Percentiles rank a stretch among this genome's conserved stretches.
Conservation (phyloP, 495 filamentous ascomycete genomes). For the Trichoderma asperelloides region DNA sequence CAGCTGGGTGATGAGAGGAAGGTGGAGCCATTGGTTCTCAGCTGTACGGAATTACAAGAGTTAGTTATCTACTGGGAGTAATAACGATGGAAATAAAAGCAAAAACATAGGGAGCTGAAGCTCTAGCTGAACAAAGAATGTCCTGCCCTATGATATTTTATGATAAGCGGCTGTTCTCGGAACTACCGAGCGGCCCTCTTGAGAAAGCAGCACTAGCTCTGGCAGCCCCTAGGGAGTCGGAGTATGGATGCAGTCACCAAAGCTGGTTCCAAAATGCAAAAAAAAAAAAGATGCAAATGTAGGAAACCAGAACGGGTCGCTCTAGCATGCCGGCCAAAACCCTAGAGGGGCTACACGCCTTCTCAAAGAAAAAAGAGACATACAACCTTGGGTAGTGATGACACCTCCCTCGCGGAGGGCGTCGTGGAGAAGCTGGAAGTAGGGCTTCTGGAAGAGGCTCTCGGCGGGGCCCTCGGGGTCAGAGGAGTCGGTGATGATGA, state of each 20-base stretch:
- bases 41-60: conserved; percentile 42
- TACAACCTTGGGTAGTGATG: conserved; percentile 99
- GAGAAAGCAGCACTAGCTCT: conserved; percentile 11
- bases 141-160: background rate
- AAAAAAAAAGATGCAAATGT: background rate
- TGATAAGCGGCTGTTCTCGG: background rate
- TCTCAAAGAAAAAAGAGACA: conserved; percentile 56
- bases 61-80: conserved; percentile 19
- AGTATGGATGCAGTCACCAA: conserved; percentile 7
- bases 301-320: conserved; percentile 4
- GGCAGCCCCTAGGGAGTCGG: conserved; percentile 10
- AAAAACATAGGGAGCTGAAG: background rate
- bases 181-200: conserved; percentile 7
- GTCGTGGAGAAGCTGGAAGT: conserved; percentile 84
- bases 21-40: conserved; percentile 99
- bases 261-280: background rate
- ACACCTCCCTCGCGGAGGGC: conserved; percentile 93
- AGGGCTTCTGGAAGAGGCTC: conserved; percentile 94
- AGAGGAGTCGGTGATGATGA: conserved; percentile 98
- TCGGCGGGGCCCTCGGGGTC: conserved; percentile 97
- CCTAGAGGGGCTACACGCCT: background rate
- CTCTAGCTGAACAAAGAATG: conserved; percentile 11
- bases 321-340: conserved; percentile 11
- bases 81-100: conserved; percentile 7
- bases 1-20: conserved; percentile 78